Percentiles rank a stretch among this genome's conserved stretches.
phyloP scores from a whole-genome alignment of 331 rosid species.

The Spiraea crenata region DNA sequence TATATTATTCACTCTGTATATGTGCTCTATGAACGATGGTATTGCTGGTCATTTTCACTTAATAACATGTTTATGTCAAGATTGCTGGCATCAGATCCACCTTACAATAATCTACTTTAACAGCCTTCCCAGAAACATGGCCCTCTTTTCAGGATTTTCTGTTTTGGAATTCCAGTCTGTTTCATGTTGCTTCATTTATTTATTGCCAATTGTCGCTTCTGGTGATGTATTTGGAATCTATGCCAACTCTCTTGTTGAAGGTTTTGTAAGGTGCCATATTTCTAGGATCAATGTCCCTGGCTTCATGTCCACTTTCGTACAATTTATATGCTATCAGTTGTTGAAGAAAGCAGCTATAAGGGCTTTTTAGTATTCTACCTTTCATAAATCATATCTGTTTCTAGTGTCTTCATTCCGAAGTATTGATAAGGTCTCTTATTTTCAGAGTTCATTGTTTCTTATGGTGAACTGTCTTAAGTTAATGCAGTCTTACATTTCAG shows the following conservation, averaged over 20 bases:
- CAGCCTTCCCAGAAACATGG: not conserved
- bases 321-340: not conserved
- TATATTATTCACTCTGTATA: not conserved
- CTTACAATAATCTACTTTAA: not conserved
- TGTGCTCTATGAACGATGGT: not conserved
- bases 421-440: not conserved
- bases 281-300: not conserved
- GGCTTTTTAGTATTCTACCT: not conserved
- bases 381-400: not conserved
- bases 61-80: not conserved
- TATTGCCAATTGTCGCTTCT: not conserved
- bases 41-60: not conserved
- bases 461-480: not conserved
- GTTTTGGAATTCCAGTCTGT: not conserved
- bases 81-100: not conserved
- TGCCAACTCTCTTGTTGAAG: not conserved
- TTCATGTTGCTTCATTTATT: not conserved
- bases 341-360: not conserved
- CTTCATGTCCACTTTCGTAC: not conserved
- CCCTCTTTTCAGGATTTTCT: not conserved
- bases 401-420: not conserved
- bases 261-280: not conserved
- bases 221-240: not conserved
- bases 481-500: not conserved
- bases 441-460: not conserved